phyloP scores from a whole-genome alignment of 176 grass and related monocot species.

The Dactylis glomerata region DNA sequence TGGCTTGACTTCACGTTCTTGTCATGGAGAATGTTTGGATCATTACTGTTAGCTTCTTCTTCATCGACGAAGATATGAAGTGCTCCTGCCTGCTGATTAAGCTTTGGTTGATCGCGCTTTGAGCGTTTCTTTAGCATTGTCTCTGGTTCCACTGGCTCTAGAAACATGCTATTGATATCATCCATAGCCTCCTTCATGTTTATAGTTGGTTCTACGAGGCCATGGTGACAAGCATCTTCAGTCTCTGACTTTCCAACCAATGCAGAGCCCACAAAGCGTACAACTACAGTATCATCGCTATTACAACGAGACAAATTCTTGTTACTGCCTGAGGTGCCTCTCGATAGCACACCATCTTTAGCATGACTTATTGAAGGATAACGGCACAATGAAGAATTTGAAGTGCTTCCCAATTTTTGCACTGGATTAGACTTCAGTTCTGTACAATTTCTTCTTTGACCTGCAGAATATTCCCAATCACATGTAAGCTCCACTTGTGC shows the following conservation, averaged over 20 bases:
- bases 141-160: constrained; percentile 76
- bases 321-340: constrained; percentile 36
- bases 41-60: constrained; percentile 37
- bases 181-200: constrained; percentile 86
- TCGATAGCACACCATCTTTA: constrained; percentile 28
- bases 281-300: constrained; percentile 82
- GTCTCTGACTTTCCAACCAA: constrained; percentile 82
- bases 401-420: constrained; percentile 44
- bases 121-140: constrained; percentile 60
- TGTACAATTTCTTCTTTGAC: constrained; percentile 28
- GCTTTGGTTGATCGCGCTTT: constrained; percentile 40
- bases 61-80: constrained; percentile 89
- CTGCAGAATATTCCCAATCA: constrained; percentile 29
- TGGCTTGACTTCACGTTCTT: constrained; percentile 31
- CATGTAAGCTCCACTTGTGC: background rate
- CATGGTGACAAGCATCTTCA: constrained; percentile 92
- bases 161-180: constrained; percentile 88
- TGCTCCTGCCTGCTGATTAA: constrained; percentile 47
- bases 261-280: constrained; percentile 83
- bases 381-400: constrained; percentile 9
- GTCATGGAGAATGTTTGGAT: constrained; percentile 11
- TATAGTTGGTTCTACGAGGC: constrained; percentile 87
- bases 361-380: constrained; percentile 23
- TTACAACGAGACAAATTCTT: constrained; percentile 41
- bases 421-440: constrained; percentile 21